Percentiles rank a stretch among this genome's conserved stretches.
Conservation (phyloP, 2,329 filamentous ascomycete genomes). For the Microsporum canis region DNA sequence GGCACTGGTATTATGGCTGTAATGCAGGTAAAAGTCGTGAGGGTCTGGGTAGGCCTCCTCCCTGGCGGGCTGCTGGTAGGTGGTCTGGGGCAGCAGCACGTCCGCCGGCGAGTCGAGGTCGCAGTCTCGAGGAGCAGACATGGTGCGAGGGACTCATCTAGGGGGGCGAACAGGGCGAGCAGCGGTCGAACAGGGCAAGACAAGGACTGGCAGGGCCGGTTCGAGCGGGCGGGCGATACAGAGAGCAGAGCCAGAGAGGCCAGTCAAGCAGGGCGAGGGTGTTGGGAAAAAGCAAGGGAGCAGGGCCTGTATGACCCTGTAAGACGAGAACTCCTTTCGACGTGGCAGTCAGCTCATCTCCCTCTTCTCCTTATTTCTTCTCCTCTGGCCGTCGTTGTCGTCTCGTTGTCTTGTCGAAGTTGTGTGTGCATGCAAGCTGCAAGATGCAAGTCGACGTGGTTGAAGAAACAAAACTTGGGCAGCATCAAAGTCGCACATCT, state of each 20-base stretch:
- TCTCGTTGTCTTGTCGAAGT: neutral
- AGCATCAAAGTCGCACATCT: too few relatives aligned
- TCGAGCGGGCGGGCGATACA: conserved; percentile 5
- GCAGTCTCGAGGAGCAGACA: neutral
- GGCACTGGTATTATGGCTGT: conserved; percentile 17
- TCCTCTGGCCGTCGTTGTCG: neutral
- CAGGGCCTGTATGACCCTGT: neutral
- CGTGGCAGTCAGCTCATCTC: neutral
- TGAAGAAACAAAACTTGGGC: too few relatives aligned
- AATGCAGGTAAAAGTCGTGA: conserved; percentile 42
- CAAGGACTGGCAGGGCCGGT: neutral
- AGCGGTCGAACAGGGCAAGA: conserved; percentile 5
- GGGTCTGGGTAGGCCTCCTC: conserved; percentile 33
- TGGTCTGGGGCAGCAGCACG: conserved; percentile 1
- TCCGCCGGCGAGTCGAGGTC: neutral
- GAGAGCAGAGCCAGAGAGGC: neutral
- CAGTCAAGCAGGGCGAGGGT: neutral
- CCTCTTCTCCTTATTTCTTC: neutral
- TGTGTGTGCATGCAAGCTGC: neutral
- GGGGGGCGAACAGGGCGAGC: neutral
- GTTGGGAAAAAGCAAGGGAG: conserved; percentile 6
- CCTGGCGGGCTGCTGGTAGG: neutral
- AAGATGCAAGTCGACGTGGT: conserved; percentile 1
- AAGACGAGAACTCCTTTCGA: neutral
- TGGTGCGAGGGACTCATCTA: neutral